Evolutionary conservation across 2,329 filamentous ascomycete species (phyloP).

Genomic region (Juglanconis sp.): DNA sequence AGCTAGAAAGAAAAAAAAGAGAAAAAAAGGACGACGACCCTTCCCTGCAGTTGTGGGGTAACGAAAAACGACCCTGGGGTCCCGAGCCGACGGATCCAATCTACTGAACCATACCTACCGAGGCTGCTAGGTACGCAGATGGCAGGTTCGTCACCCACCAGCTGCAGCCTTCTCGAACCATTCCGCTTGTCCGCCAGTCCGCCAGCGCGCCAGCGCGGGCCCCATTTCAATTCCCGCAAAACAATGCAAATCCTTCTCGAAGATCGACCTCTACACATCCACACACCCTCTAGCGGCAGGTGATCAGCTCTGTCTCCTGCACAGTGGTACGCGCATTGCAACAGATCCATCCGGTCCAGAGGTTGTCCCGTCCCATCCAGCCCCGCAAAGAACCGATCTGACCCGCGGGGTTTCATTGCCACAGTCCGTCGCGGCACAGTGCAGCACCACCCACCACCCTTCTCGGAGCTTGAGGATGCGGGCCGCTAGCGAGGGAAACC

Average conservation of each 20-base stretch:
- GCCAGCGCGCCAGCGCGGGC: neutral
- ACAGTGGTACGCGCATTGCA: neutral
- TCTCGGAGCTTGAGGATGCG: neutral
- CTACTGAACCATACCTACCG: neutral
- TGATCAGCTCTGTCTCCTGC: slow-evolving; percentile 6
- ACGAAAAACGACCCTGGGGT: slow-evolving; percentile 3
- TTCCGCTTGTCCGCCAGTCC: neutral
- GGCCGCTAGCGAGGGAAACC: neutral
- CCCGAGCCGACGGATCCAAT: slow-evolving; percentile 1
- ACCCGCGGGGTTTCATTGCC: neutral
- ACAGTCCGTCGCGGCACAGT: neutral
- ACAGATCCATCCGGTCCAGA: neutral
- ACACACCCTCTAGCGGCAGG: neutral
- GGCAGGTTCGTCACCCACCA: neutral
- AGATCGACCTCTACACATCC: neutral
- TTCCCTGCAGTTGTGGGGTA: slow-evolving; percentile 10
- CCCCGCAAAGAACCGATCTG: neutral
- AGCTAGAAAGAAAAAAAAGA: no score
- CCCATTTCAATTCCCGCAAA: neutral
- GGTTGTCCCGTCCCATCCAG: neutral
- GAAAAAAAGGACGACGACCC: neutral
- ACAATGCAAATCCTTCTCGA: neutral
- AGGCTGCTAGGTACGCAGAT: no score
- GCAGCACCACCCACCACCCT: neutral
- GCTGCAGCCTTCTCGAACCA: slow-evolving; percentile 1